phyloP scores from a whole-genome alignment of 1,284 basidiomycete genomes.

The Xerocomus alliaceus region DNA sequence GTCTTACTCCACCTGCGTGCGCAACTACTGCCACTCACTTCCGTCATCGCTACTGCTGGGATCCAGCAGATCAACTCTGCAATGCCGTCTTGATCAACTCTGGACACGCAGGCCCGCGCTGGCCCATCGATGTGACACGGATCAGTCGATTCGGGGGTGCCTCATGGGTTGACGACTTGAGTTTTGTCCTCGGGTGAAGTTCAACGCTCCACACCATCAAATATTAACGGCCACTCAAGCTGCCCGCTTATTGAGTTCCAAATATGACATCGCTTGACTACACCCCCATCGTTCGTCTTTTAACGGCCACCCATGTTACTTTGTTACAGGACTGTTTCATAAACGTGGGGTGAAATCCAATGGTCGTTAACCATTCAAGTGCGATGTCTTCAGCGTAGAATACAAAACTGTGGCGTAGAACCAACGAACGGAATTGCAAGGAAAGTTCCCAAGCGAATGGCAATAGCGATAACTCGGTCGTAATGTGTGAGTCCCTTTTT shows the following conservation, averaged over 20 bases:
- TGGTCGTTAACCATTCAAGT: neutral
- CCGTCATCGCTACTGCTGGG: constrained; percentile 9
- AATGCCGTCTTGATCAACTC: neutral
- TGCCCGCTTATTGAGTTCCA: neutral
- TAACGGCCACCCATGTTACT: neutral
- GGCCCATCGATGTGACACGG: neutral
- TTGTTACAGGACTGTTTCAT: too few species aligned
- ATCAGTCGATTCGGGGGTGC: neutral
- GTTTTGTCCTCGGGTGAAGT: neutral
- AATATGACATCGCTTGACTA: constrained; percentile 7
- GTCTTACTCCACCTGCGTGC: constrained; percentile 34
- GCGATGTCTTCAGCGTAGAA: neutral
- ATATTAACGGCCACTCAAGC: neutral
- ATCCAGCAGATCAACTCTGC: constrained; percentile 2
- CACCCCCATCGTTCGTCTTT: neutral
- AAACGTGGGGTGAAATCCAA: neutral
- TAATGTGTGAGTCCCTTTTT: too few species aligned
- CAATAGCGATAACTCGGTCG: neutral
- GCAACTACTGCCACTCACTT: constrained; percentile 15
- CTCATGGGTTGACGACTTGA: constrained; percentile 5
- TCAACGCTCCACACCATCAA: constrained; percentile 19
- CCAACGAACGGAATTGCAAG: neutral
- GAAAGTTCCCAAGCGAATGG: constrained; percentile 3
- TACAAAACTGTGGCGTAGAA: neutral
- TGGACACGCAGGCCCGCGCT: neutral